Conservation (phyloP, 352 stramenopile genomes). For the Pythium aphanidermatum region DNA sequence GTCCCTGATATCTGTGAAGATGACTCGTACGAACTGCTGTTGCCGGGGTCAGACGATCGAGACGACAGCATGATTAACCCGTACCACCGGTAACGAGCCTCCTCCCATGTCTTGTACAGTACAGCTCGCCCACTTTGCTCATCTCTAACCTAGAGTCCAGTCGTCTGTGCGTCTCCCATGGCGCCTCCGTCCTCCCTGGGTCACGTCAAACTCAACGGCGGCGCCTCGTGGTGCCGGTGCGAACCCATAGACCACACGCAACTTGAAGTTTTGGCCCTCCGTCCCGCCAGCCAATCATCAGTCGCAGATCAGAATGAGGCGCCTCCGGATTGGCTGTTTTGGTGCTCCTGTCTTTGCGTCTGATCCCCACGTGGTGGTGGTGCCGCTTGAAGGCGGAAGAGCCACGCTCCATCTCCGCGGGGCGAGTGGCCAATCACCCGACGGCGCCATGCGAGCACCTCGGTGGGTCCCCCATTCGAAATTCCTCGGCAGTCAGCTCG, state of each 20-base stretch:
- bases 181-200: too few relatives aligned
- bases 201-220: too few relatives aligned
- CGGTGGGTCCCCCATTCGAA: neutral
- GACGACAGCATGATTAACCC: constrained; percentile 2
- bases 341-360: neutral
- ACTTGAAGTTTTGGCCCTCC: too few relatives aligned
- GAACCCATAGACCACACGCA: too few relatives aligned
- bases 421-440: constrained; percentile 2
- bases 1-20: constrained; percentile 35
- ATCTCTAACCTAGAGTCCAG: too few relatives aligned
- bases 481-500: neutral
- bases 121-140: too few relatives aligned
- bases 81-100: too few relatives aligned
- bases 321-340: neutral
- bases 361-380: neutral
- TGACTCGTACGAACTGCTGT: constrained; percentile 30
- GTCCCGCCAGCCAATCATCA: too few relatives aligned
- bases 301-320: neutral
- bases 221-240: too few relatives aligned
- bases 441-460: neutral
- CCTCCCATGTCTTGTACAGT: too few relatives aligned
- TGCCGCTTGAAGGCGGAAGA: constrained; percentile 5
- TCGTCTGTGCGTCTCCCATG: too few relatives aligned
- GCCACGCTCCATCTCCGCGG: constrained; percentile 1
- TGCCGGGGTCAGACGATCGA: neutral